Evolutionary conservation across 2,329 filamentous ascomycete species (phyloP), one percentile per base, ranked within the genome.

Genomic region (Aspergillus proliferans): DNA sequence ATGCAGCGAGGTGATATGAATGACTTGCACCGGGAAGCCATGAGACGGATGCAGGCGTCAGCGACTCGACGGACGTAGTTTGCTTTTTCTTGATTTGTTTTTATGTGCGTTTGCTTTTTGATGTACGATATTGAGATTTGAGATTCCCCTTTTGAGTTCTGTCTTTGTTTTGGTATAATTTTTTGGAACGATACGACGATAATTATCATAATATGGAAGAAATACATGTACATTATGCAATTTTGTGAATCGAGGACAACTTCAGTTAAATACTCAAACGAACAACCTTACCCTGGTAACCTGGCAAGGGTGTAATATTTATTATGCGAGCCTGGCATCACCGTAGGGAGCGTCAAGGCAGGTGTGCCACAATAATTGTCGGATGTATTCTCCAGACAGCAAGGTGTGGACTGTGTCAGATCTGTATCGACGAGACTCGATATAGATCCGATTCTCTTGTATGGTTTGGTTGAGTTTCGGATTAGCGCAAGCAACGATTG

Each of bases 1-100:
- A 93, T 94, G 86, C 78, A 88, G 47, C 83, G 81, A 14, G 84
- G 85, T 0, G 82, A 86, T 54, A 80, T 95, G 74, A 75, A 87
- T 46, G 85, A 87, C 42, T 78, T 84, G 19, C 91, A 96, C 66
- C 79, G 86, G 18, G 85, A 91, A 54, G 87, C 86, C 1, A 79
- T 96, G 80, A 78, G 86, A 54, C 84, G 78, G 65, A 86, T 96
- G 84, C 90, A 95, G 64, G 76, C 76, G 12, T 68, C 71, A 44
- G 80, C 78, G 0, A 80, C 79, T 53, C 67, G 62, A 43, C 42
- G 52, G 59, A 21, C 62, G 57, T 47, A 42, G 48, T 33, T 10
- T 45, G 18, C n/a, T 26, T 47, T 48, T 47, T 49, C 38, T 34
- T 34, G 39, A 50, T 45, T 39, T 51, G 34, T 51, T 47, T 42